Evolutionary conservation across 2,329 filamentous ascomycete genomes (phyloP), one percentile per base, ranked within the genome.

Genomic region (Pseudogymnoascus sp.): DNA sequence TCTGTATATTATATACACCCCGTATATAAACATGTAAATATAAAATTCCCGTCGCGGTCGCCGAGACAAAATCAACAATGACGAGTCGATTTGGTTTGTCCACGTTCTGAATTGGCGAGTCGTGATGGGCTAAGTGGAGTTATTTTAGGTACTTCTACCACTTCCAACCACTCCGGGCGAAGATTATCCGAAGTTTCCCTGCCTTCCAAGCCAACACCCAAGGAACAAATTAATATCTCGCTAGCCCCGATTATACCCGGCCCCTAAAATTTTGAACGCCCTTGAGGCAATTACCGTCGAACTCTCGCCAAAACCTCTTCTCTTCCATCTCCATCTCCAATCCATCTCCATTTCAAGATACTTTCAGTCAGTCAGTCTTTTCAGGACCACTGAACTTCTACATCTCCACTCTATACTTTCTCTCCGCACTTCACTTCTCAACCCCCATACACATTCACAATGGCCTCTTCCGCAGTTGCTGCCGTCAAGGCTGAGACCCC

Each of bases 401-500:
- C 46, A 53, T 53, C 46, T 53, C 46, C 46, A 53, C 46, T 53
- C 46, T n/a, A 31, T 34, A 25, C 14, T 50, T 50, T 50, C 44
- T 50, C 44, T 25, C 11, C 21, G 28, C 44, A 50, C 44, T 34
- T 23, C 44, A 50, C 44, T 16, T 50, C 21, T 23, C 10, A 34
- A 7, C 44, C 44, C 23, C 44, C 44, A 31, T 18, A 18, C 8
- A 53, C 46, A 53, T 34, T 53, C 46, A 53, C 23, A 53, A 53
- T 53, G 46, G 42, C 42, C 42, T 34, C 56, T 60, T 11, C 37
- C 25, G 21, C 18, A 60, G 36, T 36, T 60, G 21, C 11, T 37
- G 31, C 11, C 56, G 34, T 60, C 56, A 60, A 60, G 62, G 70
- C 71, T 46, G 69, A 69, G 53, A 70, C 71, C 37, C 72, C 73